Evolutionary conservation across 2,329 filamentous ascomycete genomes (phyloP).

Genomic region (Cucurbitaria berberidis): DNA sequence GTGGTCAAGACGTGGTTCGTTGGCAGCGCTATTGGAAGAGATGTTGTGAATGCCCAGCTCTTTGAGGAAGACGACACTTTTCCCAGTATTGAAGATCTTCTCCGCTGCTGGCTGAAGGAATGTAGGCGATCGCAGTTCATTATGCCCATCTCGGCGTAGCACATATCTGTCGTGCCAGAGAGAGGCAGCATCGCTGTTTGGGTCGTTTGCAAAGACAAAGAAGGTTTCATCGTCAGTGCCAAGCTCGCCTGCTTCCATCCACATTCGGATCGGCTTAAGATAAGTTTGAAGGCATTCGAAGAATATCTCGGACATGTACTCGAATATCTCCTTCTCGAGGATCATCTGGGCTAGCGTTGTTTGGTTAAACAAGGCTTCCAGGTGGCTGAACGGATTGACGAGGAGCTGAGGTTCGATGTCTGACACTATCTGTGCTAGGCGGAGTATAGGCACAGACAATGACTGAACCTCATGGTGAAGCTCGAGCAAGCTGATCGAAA

Average conservation of each 20-base stretch:
- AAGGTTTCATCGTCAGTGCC: conserved; percentile 71
- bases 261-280: conserved; percentile 76
- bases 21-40: conserved; percentile 6
- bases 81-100: conserved; percentile 85
- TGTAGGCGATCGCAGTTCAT: conserved; percentile 69
- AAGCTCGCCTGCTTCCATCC: conserved; percentile 83
- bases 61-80: conserved; percentile 84
- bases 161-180: conserved; percentile 80
- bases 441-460: conserved; percentile 62
- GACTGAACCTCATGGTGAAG: conserved; percentile 64
- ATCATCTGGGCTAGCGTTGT: conserved; percentile 72
- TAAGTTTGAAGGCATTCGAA: conserved; percentile 84
- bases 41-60: conserved; percentile 64
- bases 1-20: conserved; percentile 58
- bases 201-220: conserved; percentile 70
- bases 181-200: conserved; percentile 64
- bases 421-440: conserved; percentile 68
- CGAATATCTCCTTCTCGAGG: conserved; percentile 67
- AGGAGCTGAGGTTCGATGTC: conserved; percentile 55
- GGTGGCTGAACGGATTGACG: conserved; percentile 68
- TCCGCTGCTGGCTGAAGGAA: conserved; percentile 74
- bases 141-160: conserved; percentile 66
- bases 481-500: conserved; percentile 70
- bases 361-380: conserved; percentile 78
- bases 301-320: conserved; percentile 71